These are phyloP conservation scores for Crithidia thermophila DNA, from an alignment of 208 protist species.

Conservation along the genomic window DNA sequence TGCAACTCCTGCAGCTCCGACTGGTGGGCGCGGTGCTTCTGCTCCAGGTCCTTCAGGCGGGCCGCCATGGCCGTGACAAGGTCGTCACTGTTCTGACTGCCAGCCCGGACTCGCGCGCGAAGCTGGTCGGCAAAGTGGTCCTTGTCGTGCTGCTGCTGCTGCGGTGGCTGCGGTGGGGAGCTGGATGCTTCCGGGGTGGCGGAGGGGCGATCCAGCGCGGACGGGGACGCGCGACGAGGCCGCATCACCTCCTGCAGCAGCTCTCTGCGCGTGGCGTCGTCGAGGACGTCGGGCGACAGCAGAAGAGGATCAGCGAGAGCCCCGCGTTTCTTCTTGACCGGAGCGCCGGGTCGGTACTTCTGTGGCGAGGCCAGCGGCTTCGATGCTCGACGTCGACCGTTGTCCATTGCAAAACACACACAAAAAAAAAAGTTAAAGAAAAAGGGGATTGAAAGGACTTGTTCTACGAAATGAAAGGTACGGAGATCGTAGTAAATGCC, in stretches of 20 bases:
- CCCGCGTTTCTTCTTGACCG: slow-evolving; percentile 8
- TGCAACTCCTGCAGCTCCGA: slow-evolving; percentile 80
- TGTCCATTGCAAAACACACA: slow-evolving; percentile 14
- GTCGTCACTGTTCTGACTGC: slow-evolving; percentile 48
- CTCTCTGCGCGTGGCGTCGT: slow-evolving; percentile 76
- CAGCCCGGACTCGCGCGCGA: slow-evolving; percentile 42
- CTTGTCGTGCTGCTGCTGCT: slow-evolving; percentile 25
- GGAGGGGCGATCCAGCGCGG: neutral
- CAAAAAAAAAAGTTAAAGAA: neutral
- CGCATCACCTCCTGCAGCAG: slow-evolving; percentile 68
- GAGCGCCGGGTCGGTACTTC: slow-evolving; percentile 50
- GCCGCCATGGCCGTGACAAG: slow-evolving; percentile 72
- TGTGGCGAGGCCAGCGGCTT: slow-evolving; percentile 35
- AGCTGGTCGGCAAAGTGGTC: slow-evolving; percentile 53
- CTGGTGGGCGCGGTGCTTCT: slow-evolving; percentile 66
- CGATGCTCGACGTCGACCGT: slow-evolving; percentile 4
- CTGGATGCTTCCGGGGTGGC: no score
- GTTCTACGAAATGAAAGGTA: no score
- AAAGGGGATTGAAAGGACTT: neutral
- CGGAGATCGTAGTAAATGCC: no score
- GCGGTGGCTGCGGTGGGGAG: no score
- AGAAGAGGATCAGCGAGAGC: slow-evolving; percentile 36
- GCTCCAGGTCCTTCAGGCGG: slow-evolving; percentile 72
- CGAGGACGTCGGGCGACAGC: slow-evolving; percentile 77
- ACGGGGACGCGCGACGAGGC: slow-evolving; percentile 17